Conservation (phyloP, 148 eudicot genomes). For the Silene uniflora region DNA sequence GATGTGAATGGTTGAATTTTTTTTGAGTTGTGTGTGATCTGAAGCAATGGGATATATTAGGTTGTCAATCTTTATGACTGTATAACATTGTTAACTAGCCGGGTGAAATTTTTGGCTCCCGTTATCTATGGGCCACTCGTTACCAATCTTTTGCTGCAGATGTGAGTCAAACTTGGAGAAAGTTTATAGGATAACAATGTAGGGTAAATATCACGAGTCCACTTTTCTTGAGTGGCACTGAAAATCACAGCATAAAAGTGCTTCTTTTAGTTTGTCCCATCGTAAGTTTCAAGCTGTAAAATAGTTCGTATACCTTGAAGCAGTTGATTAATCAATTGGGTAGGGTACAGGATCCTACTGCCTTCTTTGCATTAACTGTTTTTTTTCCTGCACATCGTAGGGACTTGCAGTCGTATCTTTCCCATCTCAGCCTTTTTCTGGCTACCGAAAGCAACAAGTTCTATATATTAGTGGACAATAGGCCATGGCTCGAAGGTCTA, state of each 20-base stretch:
- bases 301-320: not conserved
- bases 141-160: not conserved
- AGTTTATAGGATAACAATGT: not conserved
- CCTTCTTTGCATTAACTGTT: conserved; percentile 1
- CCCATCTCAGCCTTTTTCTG: conserved; percentile 80
- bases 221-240: not conserved
- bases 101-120: not conserved
- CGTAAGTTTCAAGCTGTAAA: not conserved
- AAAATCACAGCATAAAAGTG: not conserved
- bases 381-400: conserved; percentile 35
- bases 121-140: not conserved
- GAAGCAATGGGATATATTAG: not conserved
- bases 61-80: not conserved
- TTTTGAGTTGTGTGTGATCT: not conserved
- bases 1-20: not conserved
- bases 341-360: not conserved
- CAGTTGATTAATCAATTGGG: not conserved
- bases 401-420: conserved; percentile 96
- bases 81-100: not conserved
- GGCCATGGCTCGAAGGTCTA: conserved; percentile 86
- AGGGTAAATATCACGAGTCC: not conserved
- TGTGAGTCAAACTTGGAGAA: not conserved
- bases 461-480: conserved; percentile 89
- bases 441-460: conserved; percentile 69
- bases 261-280: not conserved